These are phyloP conservation scores for Fusarium phyllophilum DNA, from an alignment of 2,329 filamentous ascomycete genomes.

Conservation along the genomic window DNA sequence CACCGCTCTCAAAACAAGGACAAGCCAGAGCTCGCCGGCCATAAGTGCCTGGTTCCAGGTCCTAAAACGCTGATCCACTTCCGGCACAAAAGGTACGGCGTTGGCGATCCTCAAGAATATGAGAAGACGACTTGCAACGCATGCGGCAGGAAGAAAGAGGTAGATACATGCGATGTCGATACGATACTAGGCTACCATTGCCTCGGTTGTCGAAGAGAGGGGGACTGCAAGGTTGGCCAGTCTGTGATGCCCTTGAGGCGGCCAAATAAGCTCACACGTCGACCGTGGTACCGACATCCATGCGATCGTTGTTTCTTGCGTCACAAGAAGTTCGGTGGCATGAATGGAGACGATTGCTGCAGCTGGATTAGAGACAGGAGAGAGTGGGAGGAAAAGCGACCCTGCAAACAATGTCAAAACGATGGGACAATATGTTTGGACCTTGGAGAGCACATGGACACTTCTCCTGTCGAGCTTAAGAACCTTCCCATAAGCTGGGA, in stretches of 20 bases:
- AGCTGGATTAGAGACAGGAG: constrained; percentile 26
- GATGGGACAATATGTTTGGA: constrained; percentile 17
- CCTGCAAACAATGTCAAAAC: constrained; percentile 10
- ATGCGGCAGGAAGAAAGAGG: not conserved
- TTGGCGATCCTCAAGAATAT: constrained; percentile 11
- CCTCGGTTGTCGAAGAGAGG: constrained; percentile 8
- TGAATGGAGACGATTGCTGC: not conserved
- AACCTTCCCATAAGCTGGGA: not conserved
- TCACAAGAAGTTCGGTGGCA: not conserved
- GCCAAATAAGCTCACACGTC: constrained; percentile 4
- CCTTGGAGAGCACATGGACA: not conserved
- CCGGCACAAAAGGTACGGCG: constrained; percentile 17
- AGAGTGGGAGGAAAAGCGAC: constrained; percentile 2
- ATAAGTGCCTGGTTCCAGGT: constrained; percentile 14
- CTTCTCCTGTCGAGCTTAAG: not conserved
- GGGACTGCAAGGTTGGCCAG: not conserved
- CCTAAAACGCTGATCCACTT: not conserved
- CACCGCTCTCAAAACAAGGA: constrained; percentile 12
- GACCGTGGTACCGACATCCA: constrained; percentile 31
- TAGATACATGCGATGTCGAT: constrained; percentile 29
- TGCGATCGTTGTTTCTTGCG: constrained; percentile 27
- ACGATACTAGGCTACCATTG: constrained; percentile 23
- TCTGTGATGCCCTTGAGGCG: not conserved
- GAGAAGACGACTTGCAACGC: not conserved
- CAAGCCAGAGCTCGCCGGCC: not conserved